These are phyloP conservation scores for Alternaria brassicicola DNA, from an alignment of 2,329 filamentous ascomycete species.

Conservation along the genomic window DNA sequence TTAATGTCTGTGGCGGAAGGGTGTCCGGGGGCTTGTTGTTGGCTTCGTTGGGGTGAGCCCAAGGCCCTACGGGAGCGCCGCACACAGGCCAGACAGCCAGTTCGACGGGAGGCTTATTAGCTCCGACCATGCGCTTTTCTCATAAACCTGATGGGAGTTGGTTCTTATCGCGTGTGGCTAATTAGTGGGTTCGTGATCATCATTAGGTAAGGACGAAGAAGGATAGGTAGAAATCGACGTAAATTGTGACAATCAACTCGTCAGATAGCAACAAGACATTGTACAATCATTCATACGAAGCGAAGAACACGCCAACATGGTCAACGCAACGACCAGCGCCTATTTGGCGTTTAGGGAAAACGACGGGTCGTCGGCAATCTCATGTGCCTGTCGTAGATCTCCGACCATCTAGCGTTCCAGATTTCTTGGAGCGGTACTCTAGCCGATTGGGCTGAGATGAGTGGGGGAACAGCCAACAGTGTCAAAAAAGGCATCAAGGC, in stretches of 20 bases:
- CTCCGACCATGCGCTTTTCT: slow-evolving; percentile 12
- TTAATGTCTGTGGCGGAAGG: not conserved
- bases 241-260: not conserved
- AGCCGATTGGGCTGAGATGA: not conserved
- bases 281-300: not conserved
- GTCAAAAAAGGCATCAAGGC: not conserved
- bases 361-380: not conserved
- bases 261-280: not conserved
- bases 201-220: not conserved
- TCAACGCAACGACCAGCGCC: not conserved
- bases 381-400: not conserved
- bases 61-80: slow-evolving; percentile 7
- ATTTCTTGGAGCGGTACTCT: not conserved
- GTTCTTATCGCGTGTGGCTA: not conserved
- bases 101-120: slow-evolving; percentile 4
- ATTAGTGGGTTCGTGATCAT: not conserved
- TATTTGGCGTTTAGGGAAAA: not conserved
- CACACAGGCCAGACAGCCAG: not conserved
- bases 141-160: not conserved
- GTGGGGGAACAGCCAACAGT: not conserved
- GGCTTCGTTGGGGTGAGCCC: not conserved
- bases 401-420: not conserved
- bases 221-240: not conserved
- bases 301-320: not conserved
- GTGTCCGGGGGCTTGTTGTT: not conserved